Percentiles rank a stretch among this genome's conserved stretches.
Evolutionary conservation across 2,329 filamentous ascomycete species (phyloP).

Genomic region (Aspergillus quadricinctus): DNA sequence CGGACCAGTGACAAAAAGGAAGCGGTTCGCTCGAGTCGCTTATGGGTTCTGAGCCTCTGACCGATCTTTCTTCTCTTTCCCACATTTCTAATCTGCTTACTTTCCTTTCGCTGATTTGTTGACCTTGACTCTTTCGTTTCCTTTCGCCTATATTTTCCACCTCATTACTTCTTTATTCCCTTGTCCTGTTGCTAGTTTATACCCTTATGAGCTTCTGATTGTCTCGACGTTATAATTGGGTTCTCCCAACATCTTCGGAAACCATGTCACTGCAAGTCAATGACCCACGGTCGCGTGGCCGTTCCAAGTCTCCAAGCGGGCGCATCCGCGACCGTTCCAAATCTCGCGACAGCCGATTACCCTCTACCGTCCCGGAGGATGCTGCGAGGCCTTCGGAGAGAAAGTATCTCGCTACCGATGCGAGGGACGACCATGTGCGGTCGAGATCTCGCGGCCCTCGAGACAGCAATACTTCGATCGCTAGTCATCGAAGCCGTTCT

Average conservation of each 20-base stretch:
- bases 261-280: slow-evolving; percentile 37
- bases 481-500: slow-evolving; percentile 15
- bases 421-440: slow-evolving; percentile 22
- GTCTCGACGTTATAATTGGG: slow-evolving; percentile 1
- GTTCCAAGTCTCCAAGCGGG: slow-evolving; percentile 43
- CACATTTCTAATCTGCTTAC: not conserved
- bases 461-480: not conserved
- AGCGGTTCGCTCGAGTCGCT: not conserved
- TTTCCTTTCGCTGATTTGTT: not conserved
- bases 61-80: not conserved
- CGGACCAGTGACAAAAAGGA: not conserved
- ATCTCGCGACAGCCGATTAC: slow-evolving; percentile 38
- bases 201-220: not conserved
- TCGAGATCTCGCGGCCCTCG: slow-evolving; percentile 17
- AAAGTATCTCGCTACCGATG: slow-evolving; percentile 28
- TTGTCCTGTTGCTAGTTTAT: not conserved
- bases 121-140: not conserved
- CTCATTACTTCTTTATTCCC: not conserved
- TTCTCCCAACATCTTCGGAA: slow-evolving; percentile 1
- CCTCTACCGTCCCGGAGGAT: slow-evolving; percentile 28
- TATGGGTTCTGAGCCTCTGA: not conserved
- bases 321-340: slow-evolving; percentile 39
- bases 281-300: slow-evolving; percentile 40
- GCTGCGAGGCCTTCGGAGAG: slow-evolving; percentile 13
- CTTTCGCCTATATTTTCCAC: not conserved